Conservation (phyloP, 2,329 filamentous ascomycete species). For the Dendryphion nanum region DNA sequence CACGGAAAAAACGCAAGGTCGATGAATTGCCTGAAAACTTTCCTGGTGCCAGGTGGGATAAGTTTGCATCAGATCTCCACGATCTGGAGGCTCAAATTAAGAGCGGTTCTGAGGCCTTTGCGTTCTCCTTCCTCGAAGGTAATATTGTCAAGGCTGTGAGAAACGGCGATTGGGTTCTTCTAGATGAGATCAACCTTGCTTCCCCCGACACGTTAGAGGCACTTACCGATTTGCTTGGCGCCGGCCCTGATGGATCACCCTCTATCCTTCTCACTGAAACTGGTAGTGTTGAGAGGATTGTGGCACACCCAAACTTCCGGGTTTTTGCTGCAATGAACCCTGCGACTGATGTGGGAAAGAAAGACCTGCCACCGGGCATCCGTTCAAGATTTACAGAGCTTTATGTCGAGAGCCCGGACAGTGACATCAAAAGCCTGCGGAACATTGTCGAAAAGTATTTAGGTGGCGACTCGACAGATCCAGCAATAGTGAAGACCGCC, state of each 20-base stretch:
- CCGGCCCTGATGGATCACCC: slow-evolving; percentile 68
- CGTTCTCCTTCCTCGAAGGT: slow-evolving; percentile 94
- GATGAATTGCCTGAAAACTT: slow-evolving; percentile 50
- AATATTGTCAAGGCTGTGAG: slow-evolving; percentile 94
- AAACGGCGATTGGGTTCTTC: slow-evolving; percentile 93
- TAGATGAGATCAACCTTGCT: slow-evolving; percentile 96
- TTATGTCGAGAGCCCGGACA: slow-evolving; percentile 89
- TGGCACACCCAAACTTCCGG: slow-evolving; percentile 87
- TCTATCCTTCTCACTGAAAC: slow-evolving; percentile 91
- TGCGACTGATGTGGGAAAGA: slow-evolving; percentile 94
- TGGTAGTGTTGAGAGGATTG: slow-evolving; percentile 85
- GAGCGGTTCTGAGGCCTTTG: slow-evolving; percentile 71
- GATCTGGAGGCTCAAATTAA: slow-evolving; percentile 79
- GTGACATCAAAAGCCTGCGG: slow-evolving; percentile 79
- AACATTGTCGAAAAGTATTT: slow-evolving; percentile 88
- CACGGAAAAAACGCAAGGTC: slow-evolving; percentile 69
- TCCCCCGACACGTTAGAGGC: slow-evolving; percentile 93
- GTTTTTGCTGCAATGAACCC: slow-evolving; percentile 99
- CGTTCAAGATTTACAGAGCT: slow-evolving; percentile 93
- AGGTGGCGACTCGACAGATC: slow-evolving; percentile 63
- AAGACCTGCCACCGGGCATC: slow-evolving; percentile 84
- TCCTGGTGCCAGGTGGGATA: slow-evolving; percentile 74
- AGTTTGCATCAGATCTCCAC: slow-evolving; percentile 70
- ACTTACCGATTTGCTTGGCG: slow-evolving; percentile 80
- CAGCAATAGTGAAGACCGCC: slow-evolving; percentile 67